Percentiles rank a stretch among this genome's conserved stretches.
phyloP scores from a whole-genome alignment of 2,329 filamentous ascomycete species.

The Dothidotthia symphoricarpi region DNA sequence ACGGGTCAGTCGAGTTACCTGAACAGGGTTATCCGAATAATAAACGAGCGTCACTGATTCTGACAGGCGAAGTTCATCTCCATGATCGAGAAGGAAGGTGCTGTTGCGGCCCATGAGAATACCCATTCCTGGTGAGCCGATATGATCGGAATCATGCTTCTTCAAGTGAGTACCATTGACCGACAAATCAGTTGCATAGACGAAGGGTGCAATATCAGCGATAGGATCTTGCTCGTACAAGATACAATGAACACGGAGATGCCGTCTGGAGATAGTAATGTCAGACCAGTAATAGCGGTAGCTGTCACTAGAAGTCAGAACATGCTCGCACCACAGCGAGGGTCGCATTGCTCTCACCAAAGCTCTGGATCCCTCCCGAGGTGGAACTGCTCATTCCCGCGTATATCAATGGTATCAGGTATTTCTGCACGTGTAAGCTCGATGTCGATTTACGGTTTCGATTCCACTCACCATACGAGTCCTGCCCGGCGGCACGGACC shows the following conservation, averaged over 20 bases:
- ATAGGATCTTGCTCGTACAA: slow-evolving; percentile 44
- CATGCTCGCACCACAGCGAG: slow-evolving; percentile 3
- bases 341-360: slow-evolving; percentile 26
- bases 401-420: slow-evolving; percentile 29
- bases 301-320: slow-evolving; percentile 13
- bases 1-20: slow-evolving; percentile 14
- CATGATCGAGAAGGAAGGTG: slow-evolving; percentile 45
- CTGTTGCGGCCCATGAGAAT: slow-evolving; percentile 35
- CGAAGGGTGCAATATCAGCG: slow-evolving; percentile 43
- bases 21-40: slow-evolving; percentile 5
- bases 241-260: slow-evolving; percentile 49
- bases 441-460: neutral
- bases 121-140: slow-evolving; percentile 22
- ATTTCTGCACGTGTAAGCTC: slow-evolving; percentile 27
- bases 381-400: slow-evolving; percentile 38
- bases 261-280: slow-evolving; percentile 45
- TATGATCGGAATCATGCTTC: slow-evolving; percentile 24
- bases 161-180: slow-evolving; percentile 44
- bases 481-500: slow-evolving; percentile 16
- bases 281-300: slow-evolving; percentile 36
- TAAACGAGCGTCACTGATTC: slow-evolving; percentile 30
- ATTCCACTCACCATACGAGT: slow-evolving; percentile 16
- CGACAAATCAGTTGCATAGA: slow-evolving; percentile 50
- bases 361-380: slow-evolving; percentile 35
- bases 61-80: slow-evolving; percentile 44